Evolutionary conservation across 441 rosid genomes (phyloP), one percentile per base, ranked within the genome.

Genomic region (Melastoma candidum): DNA sequence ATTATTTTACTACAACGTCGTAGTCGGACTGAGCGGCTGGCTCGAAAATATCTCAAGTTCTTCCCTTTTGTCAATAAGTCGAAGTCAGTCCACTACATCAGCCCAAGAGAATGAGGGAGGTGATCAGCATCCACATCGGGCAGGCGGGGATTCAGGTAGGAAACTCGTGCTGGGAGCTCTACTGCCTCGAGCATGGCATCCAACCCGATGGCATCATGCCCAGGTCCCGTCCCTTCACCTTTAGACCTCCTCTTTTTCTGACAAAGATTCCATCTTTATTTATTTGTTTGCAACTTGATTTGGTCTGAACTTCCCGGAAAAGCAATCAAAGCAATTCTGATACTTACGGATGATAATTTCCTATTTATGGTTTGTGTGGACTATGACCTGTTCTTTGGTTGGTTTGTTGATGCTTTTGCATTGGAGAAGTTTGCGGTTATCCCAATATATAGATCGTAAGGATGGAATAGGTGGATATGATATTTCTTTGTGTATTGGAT

Each of bases 81-180:
- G 49, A 45, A 46, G n/a, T 26, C 25, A 46, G 10, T 53, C 48
- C 4, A n/a, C n/a, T 2, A 25, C 11, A 29, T 7, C 46, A 26
- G 22, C 47, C 12, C 13, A 11, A 8, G 43, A 43, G 54, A 54
- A 85, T 85, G 94, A 85, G 94, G 60, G 94, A 85, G 51, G 65
- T 85, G 6, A 77, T 85, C 12, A 85, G 94, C 67, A 67, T 85
- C 12, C 95, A 85, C 59, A 82, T 85, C 29, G 90, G 90, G 2
- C 90, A 85, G 57, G 90, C 90, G 12, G 95, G 95, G 53, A 82
- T 85, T 68, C 90, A 82, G 73, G 95, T 82, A 32, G 95, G 90
- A 17, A 85, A 85, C 68, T 54, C 89, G 0, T 85, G 89, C 54
- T 85, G 87, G 85, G 87, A 84, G 65, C 84, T 83, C 51, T 76